These are phyloP conservation scores for Persicaria tinctoria DNA, from an alignment of 148 eudicot species.

Conservation along the genomic window DNA sequence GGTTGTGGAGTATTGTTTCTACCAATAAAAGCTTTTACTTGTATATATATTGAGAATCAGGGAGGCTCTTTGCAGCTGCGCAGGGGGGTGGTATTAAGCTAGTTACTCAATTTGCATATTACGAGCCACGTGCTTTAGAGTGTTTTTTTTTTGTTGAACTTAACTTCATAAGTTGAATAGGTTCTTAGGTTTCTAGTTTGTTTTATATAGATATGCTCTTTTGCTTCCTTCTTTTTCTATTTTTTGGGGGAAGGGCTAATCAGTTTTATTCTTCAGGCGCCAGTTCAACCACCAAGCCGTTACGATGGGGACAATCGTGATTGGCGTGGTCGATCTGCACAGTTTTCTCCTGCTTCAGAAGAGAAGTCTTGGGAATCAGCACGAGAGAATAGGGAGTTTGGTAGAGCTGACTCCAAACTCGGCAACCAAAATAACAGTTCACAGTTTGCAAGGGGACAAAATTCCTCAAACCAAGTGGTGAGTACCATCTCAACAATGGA, in stretches of 20 bases:
- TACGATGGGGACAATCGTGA: slow-evolving; percentile 81
- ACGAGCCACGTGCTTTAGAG: neutral
- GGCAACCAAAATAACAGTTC: slow-evolving; percentile 36
- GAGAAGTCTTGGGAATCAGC: slow-evolving; percentile 76
- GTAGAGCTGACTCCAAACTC: slow-evolving; percentile 13
- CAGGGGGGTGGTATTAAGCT: too few relatives aligned
- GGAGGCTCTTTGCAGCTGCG: too few relatives aligned
- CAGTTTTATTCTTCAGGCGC: slow-evolving; percentile 26
- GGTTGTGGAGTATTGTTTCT: neutral
- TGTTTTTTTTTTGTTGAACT: neutral
- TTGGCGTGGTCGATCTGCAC: slow-evolving; percentile 82
- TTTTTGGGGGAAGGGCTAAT: neutral
- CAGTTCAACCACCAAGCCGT: slow-evolving; percentile 54
- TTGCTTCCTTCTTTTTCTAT: neutral
- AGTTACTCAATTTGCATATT: too few relatives aligned
- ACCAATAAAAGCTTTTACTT: neutral
- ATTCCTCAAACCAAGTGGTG: slow-evolving; percentile 60
- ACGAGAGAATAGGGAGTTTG: slow-evolving; percentile 47
- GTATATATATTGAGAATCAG: too few relatives aligned
- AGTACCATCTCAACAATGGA: neutral
- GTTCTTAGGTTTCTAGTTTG: neutral
- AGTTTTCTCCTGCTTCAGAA: slow-evolving; percentile 44
- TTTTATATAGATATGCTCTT: neutral
- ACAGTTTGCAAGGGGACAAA: slow-evolving; percentile 50
- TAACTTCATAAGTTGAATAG: neutral